Percentiles rank a stretch among this genome's conserved stretches.
These are phyloP conservation scores for Centrapalus pauciflorus DNA, from an alignment of 129 eudicot genomes.

Conservation along the genomic window DNA sequence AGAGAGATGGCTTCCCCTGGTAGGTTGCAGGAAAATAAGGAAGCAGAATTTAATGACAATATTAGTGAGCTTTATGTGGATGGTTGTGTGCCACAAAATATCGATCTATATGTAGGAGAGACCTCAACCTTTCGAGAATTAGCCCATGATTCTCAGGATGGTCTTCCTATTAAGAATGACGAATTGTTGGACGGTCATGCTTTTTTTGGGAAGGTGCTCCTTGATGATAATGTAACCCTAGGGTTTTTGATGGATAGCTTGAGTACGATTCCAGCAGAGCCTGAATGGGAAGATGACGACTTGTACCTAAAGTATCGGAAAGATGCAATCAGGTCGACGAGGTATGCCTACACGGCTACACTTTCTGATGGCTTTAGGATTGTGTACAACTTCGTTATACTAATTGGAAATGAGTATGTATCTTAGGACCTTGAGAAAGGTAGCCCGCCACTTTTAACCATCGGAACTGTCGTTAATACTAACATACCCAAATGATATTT, in stretches of 20 bases:
- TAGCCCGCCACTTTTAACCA: not conserved
- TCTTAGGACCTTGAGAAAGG: not conserved
- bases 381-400: not conserved
- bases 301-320: slow-evolving; percentile 61
- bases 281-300: slow-evolving; percentile 97
- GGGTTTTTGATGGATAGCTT: slow-evolving; percentile 27
- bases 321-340: slow-evolving; percentile 69
- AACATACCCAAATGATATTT: no score
- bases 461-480: no score
- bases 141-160: not conserved
- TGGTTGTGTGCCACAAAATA: not conserved
- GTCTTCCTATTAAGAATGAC: slow-evolving; percentile 2
- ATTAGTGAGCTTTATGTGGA: slow-evolving; percentile 11
- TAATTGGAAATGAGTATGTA: not conserved
- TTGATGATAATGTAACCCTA: slow-evolving; percentile 10
- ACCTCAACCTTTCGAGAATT: slow-evolving; percentile 12
- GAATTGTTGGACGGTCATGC: slow-evolving; percentile 12
- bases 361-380: not conserved
- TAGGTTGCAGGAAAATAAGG: slow-evolving; percentile 25
- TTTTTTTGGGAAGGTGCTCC: slow-evolving; percentile 12
- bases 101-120: slow-evolving; percentile 13
- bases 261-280: slow-evolving; percentile 60
- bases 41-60: slow-evolving; percentile 6
- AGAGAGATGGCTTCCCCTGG: slow-evolving; percentile 46
- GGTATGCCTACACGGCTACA: slow-evolving; percentile 33